A percentile compares a stretch with the other conserved stretches of the same genome.
These are phyloP conservation scores for Aspergillus ellipticus DNA, from an alignment of 495 filamentous ascomycete genomes.

Conservation along the genomic window DNA sequence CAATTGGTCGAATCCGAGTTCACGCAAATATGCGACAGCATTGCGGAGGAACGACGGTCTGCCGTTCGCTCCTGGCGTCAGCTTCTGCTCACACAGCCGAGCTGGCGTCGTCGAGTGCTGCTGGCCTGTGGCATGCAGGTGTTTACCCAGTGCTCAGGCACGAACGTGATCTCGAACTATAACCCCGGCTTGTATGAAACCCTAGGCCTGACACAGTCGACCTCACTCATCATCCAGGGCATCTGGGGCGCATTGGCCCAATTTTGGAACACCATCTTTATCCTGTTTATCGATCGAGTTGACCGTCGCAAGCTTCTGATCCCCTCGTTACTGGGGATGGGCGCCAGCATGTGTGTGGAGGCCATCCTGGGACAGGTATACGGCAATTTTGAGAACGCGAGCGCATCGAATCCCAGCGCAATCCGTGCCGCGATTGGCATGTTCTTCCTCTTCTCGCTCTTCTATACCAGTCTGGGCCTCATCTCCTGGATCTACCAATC, in stretches of 20 bases:
- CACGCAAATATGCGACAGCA: conserved; percentile 15
- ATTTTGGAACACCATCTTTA: conserved; percentile 47
- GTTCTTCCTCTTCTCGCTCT: conserved; percentile 55
- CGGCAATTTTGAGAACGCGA: conserved; percentile 18
- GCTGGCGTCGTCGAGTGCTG: conserved; percentile 12
- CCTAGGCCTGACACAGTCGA: conserved; percentile 11
- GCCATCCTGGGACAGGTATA: conserved; percentile 38
- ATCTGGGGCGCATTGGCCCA: conserved; percentile 50
- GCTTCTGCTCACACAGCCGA: conserved; percentile 9
- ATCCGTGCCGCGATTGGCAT: conserved; percentile 54
- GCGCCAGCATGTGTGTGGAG: conserved; percentile 49
- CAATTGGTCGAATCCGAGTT: conserved; percentile 10
- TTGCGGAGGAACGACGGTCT: conserved; percentile 12
- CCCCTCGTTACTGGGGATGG: conserved; percentile 48
- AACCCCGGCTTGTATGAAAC: conserved; percentile 13
- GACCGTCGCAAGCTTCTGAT: conserved; percentile 51
- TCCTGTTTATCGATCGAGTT: conserved; percentile 50
- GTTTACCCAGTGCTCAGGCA: conserved; percentile 16
- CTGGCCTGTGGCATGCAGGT: conserved; percentile 14
- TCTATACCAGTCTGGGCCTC: conserved; percentile 50
- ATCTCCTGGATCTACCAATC: conserved; percentile 51
- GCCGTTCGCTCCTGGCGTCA: conserved; percentile 6
- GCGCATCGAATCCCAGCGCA: conserved; percentile 30
- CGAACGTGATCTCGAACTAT: conserved; percentile 15
- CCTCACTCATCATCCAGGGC: conserved; percentile 50